Base-by-base conservation (phyloP, 257 asterid species). In the Plantago ovata region DNA sequence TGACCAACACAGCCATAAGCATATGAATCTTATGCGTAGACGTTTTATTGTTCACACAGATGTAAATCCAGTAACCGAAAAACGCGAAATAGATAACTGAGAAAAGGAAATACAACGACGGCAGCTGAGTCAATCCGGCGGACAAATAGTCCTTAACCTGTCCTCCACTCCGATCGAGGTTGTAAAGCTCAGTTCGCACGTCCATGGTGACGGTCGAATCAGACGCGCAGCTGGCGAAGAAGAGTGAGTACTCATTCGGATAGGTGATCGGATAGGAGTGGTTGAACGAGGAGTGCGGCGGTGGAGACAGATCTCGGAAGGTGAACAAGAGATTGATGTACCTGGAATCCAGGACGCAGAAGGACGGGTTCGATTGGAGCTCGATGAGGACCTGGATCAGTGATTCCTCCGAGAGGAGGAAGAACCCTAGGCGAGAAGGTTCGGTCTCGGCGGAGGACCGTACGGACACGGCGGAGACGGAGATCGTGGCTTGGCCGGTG, bases 191-290 rank as follows among this genome's bases (percentile, higher is more conserved):
- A 32, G 94, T 78, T 7, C 77, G 87, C 8, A 86, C 87, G 24
- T 79, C 61, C 96, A 85, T 85, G 39, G 94, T 78, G 8, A 89
- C 71, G 7, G 74, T 69, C 12, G 84, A 66, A 62, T 79, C 80
- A 3, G 84, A 77, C 36, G 82, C 73, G 61, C 96, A 85, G 64
- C 83, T 83, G 28, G 91, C 86, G 73, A 89, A 83, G 22, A 81
- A 79, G 33, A 89, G 94, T 2, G 87, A 74, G 83, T 84, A 89
- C 72, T 79, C 55, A 87, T 72, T 86, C 92, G 52, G 94, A 79
- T 19, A 54, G 72, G 0, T 85, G 53, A 53, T 72, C 81, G 51
- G 71, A 66, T 71, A 76, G 10, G 69, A 59, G 45, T 51, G 63
- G 46, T 70, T 61, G 43, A 78, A 75, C 11, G 64, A 68, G 38